phyloP scores from a whole-genome alignment of 805 yeast species.

The Cyberlindnera amylophila region DNA sequence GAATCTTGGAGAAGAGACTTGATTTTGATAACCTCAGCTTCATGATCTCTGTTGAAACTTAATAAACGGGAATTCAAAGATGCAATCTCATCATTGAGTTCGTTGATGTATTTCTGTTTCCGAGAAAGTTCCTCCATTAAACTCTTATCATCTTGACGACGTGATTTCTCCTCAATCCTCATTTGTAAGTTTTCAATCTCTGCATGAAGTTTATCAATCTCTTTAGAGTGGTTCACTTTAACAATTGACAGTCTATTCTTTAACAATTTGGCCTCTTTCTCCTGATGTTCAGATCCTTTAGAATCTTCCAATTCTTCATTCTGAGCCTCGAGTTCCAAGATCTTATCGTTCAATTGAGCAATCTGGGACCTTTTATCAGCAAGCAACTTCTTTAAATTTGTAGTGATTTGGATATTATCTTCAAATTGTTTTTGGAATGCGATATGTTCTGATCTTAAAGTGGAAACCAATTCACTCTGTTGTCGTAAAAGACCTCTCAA shows the following conservation, averaged over 20 bases:
- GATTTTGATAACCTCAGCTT: constrained; percentile 13
- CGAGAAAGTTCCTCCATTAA: constrained; percentile 12
- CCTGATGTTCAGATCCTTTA: constrained; percentile 4
- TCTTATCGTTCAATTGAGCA: constrained; percentile 9
- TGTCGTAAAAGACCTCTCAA: constrained; percentile 13
- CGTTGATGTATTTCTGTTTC: constrained; percentile 15
- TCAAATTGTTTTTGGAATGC: constrained; percentile 13
- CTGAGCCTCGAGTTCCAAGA: constrained; percentile 18
- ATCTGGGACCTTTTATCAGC: constrained; percentile 19
- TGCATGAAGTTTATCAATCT: constrained; percentile 15
- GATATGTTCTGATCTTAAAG: constrained; percentile 16
- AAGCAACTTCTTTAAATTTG: constrained; percentile 17
- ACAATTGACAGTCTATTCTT: constrained; percentile 22
- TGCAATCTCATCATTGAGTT: constrained; percentile 18
- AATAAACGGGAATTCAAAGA: constrained; percentile 12
- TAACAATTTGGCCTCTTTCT: constrained; percentile 21
- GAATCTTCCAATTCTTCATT: constrained; percentile 12
- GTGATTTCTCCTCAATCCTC: constrained; percentile 2
- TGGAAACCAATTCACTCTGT: constrained; percentile 13
- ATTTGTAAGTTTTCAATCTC: constrained; percentile 17
- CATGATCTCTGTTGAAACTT: constrained; percentile 12
- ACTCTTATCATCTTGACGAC: constrained; percentile 8
- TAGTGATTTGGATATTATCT: constrained; percentile 12
- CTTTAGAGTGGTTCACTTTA: constrained; percentile 23
- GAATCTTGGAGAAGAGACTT: constrained; percentile 12